Evolutionary conservation across 176 grass and related monocot species (phyloP).

Genomic region (Carex kokanica): DNA sequence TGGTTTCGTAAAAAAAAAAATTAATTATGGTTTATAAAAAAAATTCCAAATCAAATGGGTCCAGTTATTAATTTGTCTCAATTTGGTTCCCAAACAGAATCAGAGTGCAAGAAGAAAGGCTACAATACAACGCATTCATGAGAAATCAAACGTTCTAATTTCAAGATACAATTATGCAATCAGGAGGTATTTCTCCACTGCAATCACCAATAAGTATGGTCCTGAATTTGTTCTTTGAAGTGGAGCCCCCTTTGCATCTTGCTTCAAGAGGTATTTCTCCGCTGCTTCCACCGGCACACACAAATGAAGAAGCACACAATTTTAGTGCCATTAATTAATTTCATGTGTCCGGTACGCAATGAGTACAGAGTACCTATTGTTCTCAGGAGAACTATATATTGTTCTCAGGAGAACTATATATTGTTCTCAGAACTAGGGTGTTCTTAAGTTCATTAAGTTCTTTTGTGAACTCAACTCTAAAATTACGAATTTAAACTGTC

Average conservation of each 20-base stretch:
- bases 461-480: too few species aligned
- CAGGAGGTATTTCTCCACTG: not conserved
- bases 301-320: not conserved
- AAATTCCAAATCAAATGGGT: not conserved
- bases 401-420: too few species aligned
- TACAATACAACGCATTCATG: not conserved
- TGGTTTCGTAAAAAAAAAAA: too few species aligned
- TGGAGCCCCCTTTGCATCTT: too few species aligned
- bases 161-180: not conserved
- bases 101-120: not conserved
- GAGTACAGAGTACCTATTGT: too few species aligned
- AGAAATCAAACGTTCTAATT: not conserved
- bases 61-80: not conserved
- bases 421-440: too few species aligned
- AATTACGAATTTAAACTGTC: too few species aligned
- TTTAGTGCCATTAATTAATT: not conserved
- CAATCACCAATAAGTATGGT: not conserved
- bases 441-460: too few species aligned
- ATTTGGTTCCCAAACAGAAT: not conserved
- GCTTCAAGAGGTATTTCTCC: not conserved
- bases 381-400: too few species aligned
- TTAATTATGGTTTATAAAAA: too few species aligned
- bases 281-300: not conserved
- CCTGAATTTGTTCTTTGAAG: not conserved
- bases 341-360: too few species aligned